Evolutionary conservation across 2,329 filamentous ascomycete genomes (phyloP), one percentile per base, ranked within the genome.

Genomic region (Penicillium glabrum): DNA sequence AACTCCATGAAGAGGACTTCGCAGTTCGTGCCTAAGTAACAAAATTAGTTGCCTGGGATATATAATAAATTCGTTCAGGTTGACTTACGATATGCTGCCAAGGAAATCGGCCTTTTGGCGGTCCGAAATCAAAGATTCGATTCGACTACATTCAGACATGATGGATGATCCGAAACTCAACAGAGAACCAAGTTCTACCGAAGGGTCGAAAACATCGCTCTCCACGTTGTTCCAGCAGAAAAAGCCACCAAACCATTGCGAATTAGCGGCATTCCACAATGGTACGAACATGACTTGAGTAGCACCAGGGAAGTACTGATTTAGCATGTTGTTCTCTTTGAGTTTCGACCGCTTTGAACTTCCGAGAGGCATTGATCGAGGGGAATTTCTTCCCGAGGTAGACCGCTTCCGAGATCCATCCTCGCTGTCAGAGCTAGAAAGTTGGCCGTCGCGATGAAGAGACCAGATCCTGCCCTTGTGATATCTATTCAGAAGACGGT

Each of bases 51-150:
- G n/a, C 31, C 4, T 47, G 27, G 27, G 8, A 8, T 27, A 16
- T 14, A 19, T 44, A 43, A 29, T 24, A 24, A 37, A n/a, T 3
- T 9, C 3, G 29, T 44, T 26, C 9, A 3, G 45, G 39, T 11
- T 11, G 35, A 33, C 56, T 19, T 37, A 58, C 27, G 75, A 79
- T 26, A 83, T 81, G 2, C 75, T 79, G 1, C 78, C 77, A 29
- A 83, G 77, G 50, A 84, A 83, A 13, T 81, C 79, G 1, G 74
- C 75, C 58, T 83, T 83, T 24, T 79, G 75, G 26, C 75, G 73
- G 51, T 82, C 77, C 2, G 67, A 66, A 1, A 67, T 63, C 8
- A 67, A 61, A 27, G 69, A 67, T 33, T 74, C 69, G n/a, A 73
- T 62, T 11, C 72, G 69, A 31, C 69, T 67, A n/a, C 72, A 67